Evolutionary conservation across 192 early-diverging fungal genomes (phyloP), one percentile per base, ranked within the genome.

Genomic region (Globomyces pollinis-pini): DNA sequence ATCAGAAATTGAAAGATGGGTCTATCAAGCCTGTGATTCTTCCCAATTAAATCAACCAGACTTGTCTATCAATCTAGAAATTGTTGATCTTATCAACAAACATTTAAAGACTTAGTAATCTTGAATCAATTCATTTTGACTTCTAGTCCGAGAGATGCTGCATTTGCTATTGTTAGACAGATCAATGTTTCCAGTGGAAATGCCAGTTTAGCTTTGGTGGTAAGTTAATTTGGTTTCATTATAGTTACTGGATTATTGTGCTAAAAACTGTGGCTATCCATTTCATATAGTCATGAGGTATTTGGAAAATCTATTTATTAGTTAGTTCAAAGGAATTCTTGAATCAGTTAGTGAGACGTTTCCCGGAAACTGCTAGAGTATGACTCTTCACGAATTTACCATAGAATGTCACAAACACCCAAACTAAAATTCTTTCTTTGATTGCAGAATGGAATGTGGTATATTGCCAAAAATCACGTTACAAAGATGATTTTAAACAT

Each of bases 241-340:
- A 23, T 56, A 84, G 86, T 79, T 99, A 3, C 77, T 99, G 21
- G 97, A 99, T 68, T 88, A 91, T 61, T 90, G 93, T 60, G 90
- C 96, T 61, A 99, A 99, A 72, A 99, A 98, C 69, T 98, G 97
- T 66, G 95, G 95, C 0, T 91, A 96, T 66, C 85, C 97, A 1
- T 96, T 99, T 59, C 95, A 99, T 62, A 73, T 94, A 57, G 91
- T 96, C 61, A 85, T 99, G 28, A 55, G 53, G 53, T 55, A 16
- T 15, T 15, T 2, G 6, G 21, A 2, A 12, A 8, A 20, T 35
- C 24, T 8, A 36, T 24, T 29, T n/a, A n/a, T n/a, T n/a, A n/a
- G n/a, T 9, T 35, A 57, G 55, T 34, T 88, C 87, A 35, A 94
- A 96, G 61, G 97, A 99, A 64, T 98, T 99, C 66, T 72, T 99